Evolutionary conservation across 75 land plant genomes (phyloP), one percentile per base, ranked within the genome.

Genomic region (Selaginella tamariscina): DNA sequence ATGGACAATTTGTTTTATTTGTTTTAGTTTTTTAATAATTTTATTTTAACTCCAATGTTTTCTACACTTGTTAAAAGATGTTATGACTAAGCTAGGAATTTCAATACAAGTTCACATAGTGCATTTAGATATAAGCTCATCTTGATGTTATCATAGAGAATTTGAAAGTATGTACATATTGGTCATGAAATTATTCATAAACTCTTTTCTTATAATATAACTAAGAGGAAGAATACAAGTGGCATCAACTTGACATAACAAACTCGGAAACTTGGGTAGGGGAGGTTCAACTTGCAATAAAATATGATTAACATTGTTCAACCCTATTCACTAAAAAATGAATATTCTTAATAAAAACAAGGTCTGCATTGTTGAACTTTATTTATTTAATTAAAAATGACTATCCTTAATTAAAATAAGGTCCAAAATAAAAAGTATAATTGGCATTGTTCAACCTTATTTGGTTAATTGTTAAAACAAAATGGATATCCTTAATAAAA

Each of bases 171-270:
- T 15, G 11, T 39, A 5, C 5, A 39, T 39, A 15, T 39, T 39
- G 15, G 49, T 15, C 49, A 39, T 5, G 15, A 39, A 15, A 39
- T 39, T 5, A 15, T 39, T 15, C 49, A 39, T 5, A 39, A 39
- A 15, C 49, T 39, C 49, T 39, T 5, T 15, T 39, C 5, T 39
- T 5, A 39, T 39, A 39, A 39, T 39, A 15, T 39, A 15, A 39
- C 49, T 39, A 39, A 39, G 49, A 39, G 15, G 49, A 39, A 39
- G 49, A 39, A 39, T 39, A 39, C 49, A 39, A 39, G 49, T 39
- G 15, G 49, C 49, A 39, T 5, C 15, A 15, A 39, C 49, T 39
- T 39, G 49, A 39, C 5, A 5, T 5, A 39, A 39, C 11, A 39
- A 39, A 5, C 49, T n/a, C n/a, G n/a, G n/a, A n/a, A n/a, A n/a